Evolutionary conservation across 805 yeast species (phyloP), one percentile per base, ranked within the genome.

Genomic region (Kodamaea fukazawae): DNA sequence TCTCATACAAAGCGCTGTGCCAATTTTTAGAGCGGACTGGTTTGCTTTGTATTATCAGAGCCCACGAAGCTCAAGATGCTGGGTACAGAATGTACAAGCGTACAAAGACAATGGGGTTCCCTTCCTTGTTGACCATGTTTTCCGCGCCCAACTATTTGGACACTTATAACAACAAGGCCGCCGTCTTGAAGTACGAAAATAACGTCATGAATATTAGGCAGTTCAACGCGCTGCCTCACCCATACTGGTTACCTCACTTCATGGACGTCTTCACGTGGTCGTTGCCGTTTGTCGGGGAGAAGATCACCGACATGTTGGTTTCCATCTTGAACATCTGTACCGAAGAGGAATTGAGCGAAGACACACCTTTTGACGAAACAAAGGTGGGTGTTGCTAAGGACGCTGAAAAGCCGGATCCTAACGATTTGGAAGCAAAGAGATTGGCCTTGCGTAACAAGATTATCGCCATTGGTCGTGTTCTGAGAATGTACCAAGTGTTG

Each of bases 181-280:
- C 98, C 0, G 88, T 91, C 12, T 71, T 91, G 50, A 89, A 88
- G 63, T 91, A 90, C 63, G 96, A 87, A 52, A 78, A 86, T 58
- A 83, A 89, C 50, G 93, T 89, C 15, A 84, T 91, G 93, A 93
- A 91, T 62, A 91, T 91, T 42, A 78, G 97, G 42, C 98, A 91
- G 64, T 91, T 93, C 71, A 89, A 90, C 62, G 67, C 83, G 54
- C 81, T 89, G 20, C 95, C 96, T 4, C 98, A 91, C 63, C 99
- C 99, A 1, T 91, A 93, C 65, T 89, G 95, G 88, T 71, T 93
- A 50, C 98, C 98, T 6, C 89, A 89, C 60, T 87, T 90, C 54
- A 88, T 90, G 95, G 97, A 93, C 61, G 96, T 91, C 5, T 91
- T 91, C 62, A 84, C 96, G 8, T 93, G 98, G 98, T 86, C 96